Base-by-base conservation (phyloP, 2,329 filamentous ascomycete species). In the Pleurostoma richardsiae region DNA sequence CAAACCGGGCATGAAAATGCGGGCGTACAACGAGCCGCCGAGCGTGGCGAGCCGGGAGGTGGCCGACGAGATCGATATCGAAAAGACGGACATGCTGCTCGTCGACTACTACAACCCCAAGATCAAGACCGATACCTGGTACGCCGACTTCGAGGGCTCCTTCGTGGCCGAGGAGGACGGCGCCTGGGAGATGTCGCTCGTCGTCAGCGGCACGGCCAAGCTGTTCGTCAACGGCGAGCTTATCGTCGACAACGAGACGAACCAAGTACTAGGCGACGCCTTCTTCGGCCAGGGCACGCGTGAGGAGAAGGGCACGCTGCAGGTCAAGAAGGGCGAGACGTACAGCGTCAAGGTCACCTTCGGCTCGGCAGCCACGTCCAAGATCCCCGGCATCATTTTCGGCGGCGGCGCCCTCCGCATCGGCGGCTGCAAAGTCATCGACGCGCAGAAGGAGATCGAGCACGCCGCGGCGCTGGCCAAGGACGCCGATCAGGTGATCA, bases 401-500 rank as follows among this genome's bases (percentile, higher is more conserved):
- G 77, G 77, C 28, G 72, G 74, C 39, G 83, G 83, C 41, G 81
- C 79, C 1, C 74, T 87, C 42, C 74, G 82, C 41, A 70, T 87
- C 29, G 82, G 83, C 36, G 80, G 77, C 26, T 77, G 74, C 60
- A 78, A 76, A 54, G 71, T 78, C 38, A 75, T 83, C 41, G 73
- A 82, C 54, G 66, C 74, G 36, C 66, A 79, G 47, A 72, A 75
- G 11, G 79, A 85, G 58, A 82, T 90, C 47, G 67, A 76, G 43
- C 74, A 82, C 50, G 87, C 88, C 1, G 84, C 86, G 1, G 72
- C 77, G 29, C 71, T 86, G 5, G 89, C 89, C 30, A 77, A 75
- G 59, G 74, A 79, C 39, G 83, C 84, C 2, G 87, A 92, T 47
- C 85, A 91, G 59, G 88, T 91, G 42, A 76, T 94, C 51, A 72